Conservation (phyloP, 225 moss, liverwort and hornwort species). For the Marchantia paleacea region DNA sequence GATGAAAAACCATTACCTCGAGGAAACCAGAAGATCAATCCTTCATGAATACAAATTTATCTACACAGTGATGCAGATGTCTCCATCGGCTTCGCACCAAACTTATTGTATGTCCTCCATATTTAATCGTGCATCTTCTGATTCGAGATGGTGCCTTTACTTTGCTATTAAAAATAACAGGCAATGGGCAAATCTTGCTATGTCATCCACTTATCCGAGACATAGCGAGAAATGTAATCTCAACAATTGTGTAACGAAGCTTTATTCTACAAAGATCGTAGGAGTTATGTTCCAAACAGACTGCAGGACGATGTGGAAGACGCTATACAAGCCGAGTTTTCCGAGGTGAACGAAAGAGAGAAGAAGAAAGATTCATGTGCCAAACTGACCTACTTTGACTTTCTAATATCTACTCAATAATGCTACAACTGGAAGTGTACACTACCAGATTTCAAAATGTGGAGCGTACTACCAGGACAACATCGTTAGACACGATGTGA, state of each 20-base stretch:
- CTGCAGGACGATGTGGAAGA: not conserved
- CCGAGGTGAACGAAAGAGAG: not conserved
- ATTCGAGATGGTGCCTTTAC: not conserved
- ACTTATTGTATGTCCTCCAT: not conserved
- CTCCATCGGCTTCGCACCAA: constrained; percentile 2
- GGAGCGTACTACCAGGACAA: not conserved
- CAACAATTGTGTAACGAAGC: not conserved
- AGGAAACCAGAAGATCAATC: not conserved
- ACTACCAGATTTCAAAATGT: not conserved
- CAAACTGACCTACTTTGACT: not conserved
- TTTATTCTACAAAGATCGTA: too few species aligned
- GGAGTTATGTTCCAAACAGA: too few species aligned
- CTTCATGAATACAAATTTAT: not conserved
- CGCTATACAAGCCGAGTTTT: too few species aligned
- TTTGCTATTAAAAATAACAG: not conserved
- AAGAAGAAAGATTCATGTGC: not conserved
- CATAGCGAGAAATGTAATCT: not conserved
- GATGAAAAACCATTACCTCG: not conserved
- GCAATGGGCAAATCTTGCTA: not conserved
- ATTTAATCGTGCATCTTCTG: not conserved
- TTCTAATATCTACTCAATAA: not conserved
- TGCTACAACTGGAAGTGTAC: not conserved
- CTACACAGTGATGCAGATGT: not conserved
- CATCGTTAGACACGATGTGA: not conserved
- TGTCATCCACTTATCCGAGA: not conserved